A percentile compares a stretch with the other conserved stretches of the same genome.
These are phyloP conservation scores for Penicillium sclerotiorum DNA, from an alignment of 2,329 filamentous ascomycete genomes.

Conservation along the genomic window DNA sequence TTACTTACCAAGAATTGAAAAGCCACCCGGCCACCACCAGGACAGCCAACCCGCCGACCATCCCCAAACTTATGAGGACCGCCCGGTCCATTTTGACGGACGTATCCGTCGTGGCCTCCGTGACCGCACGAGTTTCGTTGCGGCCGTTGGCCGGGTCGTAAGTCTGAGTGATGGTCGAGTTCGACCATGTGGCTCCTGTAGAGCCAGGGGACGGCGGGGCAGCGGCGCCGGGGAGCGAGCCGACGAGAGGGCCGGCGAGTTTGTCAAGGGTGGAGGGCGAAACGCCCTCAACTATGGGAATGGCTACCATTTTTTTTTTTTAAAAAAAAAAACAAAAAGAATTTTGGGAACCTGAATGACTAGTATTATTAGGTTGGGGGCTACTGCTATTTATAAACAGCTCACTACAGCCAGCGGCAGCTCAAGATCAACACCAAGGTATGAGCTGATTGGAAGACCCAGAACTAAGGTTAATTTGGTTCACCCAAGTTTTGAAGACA, in stretches of 20 bases:
- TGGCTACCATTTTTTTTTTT: background rate
- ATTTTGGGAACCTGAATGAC: background rate
- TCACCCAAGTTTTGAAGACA: background rate
- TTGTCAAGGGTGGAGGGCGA: background rate
- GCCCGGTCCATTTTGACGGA: too few relatives aligned
- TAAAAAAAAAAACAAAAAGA: background rate
- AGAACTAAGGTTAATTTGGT: background rate
- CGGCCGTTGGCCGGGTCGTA: background rate
- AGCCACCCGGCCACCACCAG: background rate
- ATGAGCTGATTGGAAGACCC: conserved; percentile 1
- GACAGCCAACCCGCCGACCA: background rate
- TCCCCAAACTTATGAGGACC: background rate
- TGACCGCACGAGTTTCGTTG: background rate
- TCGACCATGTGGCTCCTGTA: background rate
- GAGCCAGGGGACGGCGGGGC: background rate
- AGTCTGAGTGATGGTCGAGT: conserved; percentile 1
- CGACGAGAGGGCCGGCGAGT: background rate
- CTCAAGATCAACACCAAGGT: conserved; percentile 3
- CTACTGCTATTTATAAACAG: background rate
- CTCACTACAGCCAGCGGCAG: background rate
- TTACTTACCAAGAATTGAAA: background rate
- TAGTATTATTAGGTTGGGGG: conserved; percentile 1
- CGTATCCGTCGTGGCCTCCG: too few relatives aligned
- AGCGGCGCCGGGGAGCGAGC: background rate
- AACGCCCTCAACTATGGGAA: background rate